phyloP scores from a whole-genome alignment of 164 flowering plant genomes.

The Platanus orientalis region DNA sequence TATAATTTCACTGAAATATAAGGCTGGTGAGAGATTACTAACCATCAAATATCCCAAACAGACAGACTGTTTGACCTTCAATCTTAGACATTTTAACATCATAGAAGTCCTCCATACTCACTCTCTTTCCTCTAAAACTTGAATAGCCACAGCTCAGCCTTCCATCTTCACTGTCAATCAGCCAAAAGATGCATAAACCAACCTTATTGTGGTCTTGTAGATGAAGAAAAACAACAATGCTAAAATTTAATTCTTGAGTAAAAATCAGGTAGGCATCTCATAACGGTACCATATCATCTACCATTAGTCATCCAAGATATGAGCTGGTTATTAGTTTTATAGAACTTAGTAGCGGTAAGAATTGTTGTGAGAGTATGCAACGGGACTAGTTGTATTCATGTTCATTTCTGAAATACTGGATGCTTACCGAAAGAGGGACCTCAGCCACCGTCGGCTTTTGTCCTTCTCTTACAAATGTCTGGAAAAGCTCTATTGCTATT shows the following conservation, averaged over 20 bases:
- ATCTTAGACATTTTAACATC: slow-evolving; percentile 72
- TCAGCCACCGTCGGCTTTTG: too few species aligned
- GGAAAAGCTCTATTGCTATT: too few species aligned
- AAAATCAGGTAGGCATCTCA: not conserved
- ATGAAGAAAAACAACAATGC: slow-evolving; percentile 2
- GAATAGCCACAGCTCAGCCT: slow-evolving; percentile 84
- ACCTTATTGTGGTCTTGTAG: slow-evolving; percentile 9
- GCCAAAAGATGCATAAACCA: slow-evolving; percentile 9
- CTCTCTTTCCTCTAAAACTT: slow-evolving; percentile 94
- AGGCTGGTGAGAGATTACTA: slow-evolving; percentile 19
- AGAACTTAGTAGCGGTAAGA: too few species aligned
- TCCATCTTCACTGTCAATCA: slow-evolving; percentile 79
- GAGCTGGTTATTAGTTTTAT: too few species aligned
- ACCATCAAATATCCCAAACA: slow-evolving; percentile 98
- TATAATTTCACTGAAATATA: not conserved
- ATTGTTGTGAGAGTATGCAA: too few species aligned
- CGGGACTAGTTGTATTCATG: too few species aligned
- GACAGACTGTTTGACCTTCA: slow-evolving; percentile 64
- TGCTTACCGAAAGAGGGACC: too few species aligned
- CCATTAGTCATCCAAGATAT: not conserved
- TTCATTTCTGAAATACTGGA: too few species aligned
- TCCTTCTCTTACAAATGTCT: too few species aligned
- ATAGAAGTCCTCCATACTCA: slow-evolving; percentile 91
- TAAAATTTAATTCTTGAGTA: not conserved
- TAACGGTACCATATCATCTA: too few species aligned